phyloP scores from a whole-genome alignment of 257 asterid species.

The Solanum piurae region DNA sequence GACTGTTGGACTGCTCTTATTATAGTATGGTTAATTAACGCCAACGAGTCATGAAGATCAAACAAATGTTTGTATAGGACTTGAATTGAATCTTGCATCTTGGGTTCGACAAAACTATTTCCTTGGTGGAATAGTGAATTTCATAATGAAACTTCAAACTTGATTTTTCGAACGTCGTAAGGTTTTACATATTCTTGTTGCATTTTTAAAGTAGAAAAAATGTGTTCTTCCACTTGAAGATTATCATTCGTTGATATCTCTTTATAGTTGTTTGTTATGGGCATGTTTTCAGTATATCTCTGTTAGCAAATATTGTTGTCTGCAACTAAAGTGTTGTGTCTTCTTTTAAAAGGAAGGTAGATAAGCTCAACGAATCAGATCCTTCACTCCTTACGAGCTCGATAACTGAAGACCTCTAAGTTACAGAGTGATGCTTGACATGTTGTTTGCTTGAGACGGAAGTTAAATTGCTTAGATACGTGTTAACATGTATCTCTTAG shows the following conservation, averaged over 20 bases:
- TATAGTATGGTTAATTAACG: no score
- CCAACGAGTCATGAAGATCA: no score
- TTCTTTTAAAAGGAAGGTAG: conserved; percentile 16
- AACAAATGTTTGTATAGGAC: background rate
- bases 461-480: background rate
- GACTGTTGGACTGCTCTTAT: no score
- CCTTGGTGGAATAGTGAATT: background rate
- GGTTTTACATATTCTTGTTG: background rate
- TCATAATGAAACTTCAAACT: background rate
- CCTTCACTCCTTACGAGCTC: conserved; percentile 26
- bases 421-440: conserved; percentile 20
- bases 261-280: background rate
- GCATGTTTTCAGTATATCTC: background rate
- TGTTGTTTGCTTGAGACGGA: background rate
- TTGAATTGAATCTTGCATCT: background rate
- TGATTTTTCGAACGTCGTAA: background rate
- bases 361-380: conserved; percentile 25
- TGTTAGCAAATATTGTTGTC: background rate
- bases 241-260: background rate
- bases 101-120: background rate
- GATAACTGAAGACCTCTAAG: conserved; percentile 28
- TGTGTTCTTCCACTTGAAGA: background rate
- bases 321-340: background rate
- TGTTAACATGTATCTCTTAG: no score
- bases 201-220: background rate